phyloP scores from a whole-genome alignment of 208 protist genomes.

The Crithidia fasciculata region DNA sequence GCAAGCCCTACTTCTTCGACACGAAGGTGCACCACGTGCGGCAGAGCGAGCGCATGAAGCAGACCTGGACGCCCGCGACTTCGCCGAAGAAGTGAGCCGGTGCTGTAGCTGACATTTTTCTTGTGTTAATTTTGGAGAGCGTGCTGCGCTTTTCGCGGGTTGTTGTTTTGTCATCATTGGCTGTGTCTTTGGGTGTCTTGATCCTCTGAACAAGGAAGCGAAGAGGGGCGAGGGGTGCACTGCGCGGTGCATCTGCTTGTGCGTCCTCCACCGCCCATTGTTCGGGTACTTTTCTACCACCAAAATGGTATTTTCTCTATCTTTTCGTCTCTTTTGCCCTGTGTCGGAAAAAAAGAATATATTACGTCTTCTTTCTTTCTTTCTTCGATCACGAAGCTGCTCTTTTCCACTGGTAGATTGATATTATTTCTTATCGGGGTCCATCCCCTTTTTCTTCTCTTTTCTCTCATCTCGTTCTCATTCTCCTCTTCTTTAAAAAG shows the following conservation, averaged over 20 bases:
- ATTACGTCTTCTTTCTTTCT: conserved; percentile 5
- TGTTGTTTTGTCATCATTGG: no score
- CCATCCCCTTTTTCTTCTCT: conserved; percentile 9
- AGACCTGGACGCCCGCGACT: conserved; percentile 16
- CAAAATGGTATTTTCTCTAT: background rate
- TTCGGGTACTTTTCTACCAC: no score
- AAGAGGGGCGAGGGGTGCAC: no score
- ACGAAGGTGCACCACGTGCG: conserved; percentile 35
- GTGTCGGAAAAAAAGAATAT: no score
- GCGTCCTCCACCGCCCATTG: no score
- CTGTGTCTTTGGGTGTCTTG: no score
- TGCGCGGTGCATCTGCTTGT: no score
- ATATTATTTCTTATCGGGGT: background rate
- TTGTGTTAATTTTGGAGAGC: no score
- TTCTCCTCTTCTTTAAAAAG: conserved; percentile 8
- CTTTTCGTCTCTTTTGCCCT: no score
- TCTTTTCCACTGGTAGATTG: background rate
- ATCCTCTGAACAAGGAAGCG: no score
- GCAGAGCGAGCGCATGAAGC: conserved; percentile 51
- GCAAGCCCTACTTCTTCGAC: conserved; percentile 62
- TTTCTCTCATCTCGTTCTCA: conserved; percentile 5
- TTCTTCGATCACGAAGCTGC: background rate
- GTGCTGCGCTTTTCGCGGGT: no score
- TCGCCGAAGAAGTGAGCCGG: conserved; percentile 10
- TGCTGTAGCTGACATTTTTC: no score